Percentiles rank a stretch among this genome's conserved stretches.
Conservation (phyloP, 805 yeast species). For the Hanseniaspora pseudoguilliermondii region DNA sequence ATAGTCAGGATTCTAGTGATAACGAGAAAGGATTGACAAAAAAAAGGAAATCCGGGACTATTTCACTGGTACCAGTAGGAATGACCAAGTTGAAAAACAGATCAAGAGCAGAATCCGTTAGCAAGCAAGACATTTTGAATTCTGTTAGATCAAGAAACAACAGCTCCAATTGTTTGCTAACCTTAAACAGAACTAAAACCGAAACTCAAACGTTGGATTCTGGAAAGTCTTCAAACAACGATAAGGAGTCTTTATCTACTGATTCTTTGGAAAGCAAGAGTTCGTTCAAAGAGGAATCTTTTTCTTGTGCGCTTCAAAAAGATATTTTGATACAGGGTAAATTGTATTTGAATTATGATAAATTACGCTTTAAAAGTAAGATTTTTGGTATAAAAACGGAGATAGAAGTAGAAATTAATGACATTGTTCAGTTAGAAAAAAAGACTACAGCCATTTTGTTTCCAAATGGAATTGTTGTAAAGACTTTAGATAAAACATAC, state of each 20-base stretch:
- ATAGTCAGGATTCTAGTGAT: not conserved
- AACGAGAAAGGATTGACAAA: not conserved
- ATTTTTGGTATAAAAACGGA: slow-evolving; percentile 57
- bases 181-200: not conserved
- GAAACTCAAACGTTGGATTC: not conserved
- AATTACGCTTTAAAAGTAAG: slow-evolving; percentile 52
- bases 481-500: slow-evolving; percentile 50
- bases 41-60: not conserved
- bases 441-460: slow-evolving; percentile 53
- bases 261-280: not conserved
- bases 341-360: slow-evolving; percentile 43
- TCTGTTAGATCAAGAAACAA: not conserved
- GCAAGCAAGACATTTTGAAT: not conserved
- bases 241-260: not conserved
- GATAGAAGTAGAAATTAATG: slow-evolving; percentile 43
- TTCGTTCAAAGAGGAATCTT: not conserved
- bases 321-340: slow-evolving; percentile 60
- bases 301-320: slow-evolving; percentile 47
- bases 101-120: not conserved
- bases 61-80: not conserved
- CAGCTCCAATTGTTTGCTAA: not conserved
- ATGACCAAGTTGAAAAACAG: not conserved
- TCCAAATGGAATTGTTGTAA: slow-evolving; percentile 55
- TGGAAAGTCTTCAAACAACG: not conserved
- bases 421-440: slow-evolving; percentile 52